phyloP scores from a whole-genome alignment of 78 protist genomes.

The Creolimax fragrantissima region DNA sequence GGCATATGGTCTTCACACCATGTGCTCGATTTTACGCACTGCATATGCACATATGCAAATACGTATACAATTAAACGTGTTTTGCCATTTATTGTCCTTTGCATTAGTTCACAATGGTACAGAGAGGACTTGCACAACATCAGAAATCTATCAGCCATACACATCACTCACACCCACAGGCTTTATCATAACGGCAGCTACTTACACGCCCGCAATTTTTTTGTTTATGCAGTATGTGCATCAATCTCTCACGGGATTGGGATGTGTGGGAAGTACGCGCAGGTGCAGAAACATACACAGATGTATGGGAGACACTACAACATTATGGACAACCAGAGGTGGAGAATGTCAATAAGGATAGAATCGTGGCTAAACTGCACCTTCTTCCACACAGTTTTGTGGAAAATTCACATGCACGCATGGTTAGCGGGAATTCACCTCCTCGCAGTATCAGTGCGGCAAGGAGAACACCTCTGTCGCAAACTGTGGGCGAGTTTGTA shows the following conservation, averaged over 20 bases:
- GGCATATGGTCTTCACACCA: too few relatives aligned
- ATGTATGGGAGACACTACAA: background rate
- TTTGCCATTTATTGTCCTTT: too few relatives aligned
- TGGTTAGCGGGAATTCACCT: background rate
- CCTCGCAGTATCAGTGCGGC: background rate
- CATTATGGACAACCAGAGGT: background rate
- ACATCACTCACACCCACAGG: too few relatives aligned
- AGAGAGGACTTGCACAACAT: too few relatives aligned
- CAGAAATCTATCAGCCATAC: too few relatives aligned
- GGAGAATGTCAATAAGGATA: background rate
- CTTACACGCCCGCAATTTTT: too few relatives aligned
- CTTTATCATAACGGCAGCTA: too few relatives aligned
- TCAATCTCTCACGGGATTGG: background rate
- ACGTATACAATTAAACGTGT: too few relatives aligned
- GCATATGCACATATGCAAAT: too few relatives aligned
- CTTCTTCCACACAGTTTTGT: background rate
- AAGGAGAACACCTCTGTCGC: background rate
- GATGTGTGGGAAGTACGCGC: background rate
- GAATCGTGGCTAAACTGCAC: background rate
- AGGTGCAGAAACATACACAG: background rate
- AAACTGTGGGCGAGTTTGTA: background rate
- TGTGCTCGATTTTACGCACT: too few relatives aligned
- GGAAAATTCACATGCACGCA: background rate
- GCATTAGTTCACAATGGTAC: too few relatives aligned
- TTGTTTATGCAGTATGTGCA: too few relatives aligned